These are phyloP conservation scores for Ustilago xerochloae DNA, from an alignment of 1,284 basidiomycete species.

Conservation along the genomic window DNA sequence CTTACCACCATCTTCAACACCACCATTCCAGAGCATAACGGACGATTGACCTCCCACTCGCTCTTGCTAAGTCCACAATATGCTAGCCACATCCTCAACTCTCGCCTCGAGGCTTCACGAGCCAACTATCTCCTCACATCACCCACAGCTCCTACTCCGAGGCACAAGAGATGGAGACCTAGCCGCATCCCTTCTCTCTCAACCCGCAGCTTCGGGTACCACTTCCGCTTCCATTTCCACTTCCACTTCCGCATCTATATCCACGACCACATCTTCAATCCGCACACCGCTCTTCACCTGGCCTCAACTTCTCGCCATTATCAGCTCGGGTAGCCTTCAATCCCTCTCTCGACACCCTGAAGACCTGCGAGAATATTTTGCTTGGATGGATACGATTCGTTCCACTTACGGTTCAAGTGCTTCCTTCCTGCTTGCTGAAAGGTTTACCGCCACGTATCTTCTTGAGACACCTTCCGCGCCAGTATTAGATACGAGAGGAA, in stretches of 20 bases:
- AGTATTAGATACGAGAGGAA: too few species aligned
- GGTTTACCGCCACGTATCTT: constrained; percentile 19
- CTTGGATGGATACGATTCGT: constrained; percentile 35
- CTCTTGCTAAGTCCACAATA: neutral
- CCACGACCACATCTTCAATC: neutral
- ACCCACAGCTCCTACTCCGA: constrained; percentile 16
- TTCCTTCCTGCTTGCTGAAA: constrained; percentile 15
- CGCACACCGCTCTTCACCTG: constrained; percentile 29
- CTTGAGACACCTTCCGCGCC: neutral
- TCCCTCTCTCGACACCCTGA: constrained; percentile 19
- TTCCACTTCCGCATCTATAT: neutral
- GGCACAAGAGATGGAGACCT: constrained; percentile 33
- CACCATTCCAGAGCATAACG: too few species aligned
- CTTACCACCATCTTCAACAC: neutral
- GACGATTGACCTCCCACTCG: neutral
- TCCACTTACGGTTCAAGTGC: constrained; percentile 19
- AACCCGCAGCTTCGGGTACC: neutral
- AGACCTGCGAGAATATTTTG: constrained; percentile 34
- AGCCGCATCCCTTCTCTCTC: constrained; percentile 3
- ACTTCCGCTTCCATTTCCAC: neutral
- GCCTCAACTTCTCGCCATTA: constrained; percentile 8
- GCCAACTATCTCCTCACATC: neutral
- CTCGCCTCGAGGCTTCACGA: constrained; percentile 2
- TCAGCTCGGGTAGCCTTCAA: constrained; percentile 17
- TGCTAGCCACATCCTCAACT: constrained; percentile 22